A percentile compares a stretch with the other conserved stretches of the same genome.
Evolutionary conservation across 345 rosid genomes (phyloP).

Genomic region (Pistacia vera): DNA sequence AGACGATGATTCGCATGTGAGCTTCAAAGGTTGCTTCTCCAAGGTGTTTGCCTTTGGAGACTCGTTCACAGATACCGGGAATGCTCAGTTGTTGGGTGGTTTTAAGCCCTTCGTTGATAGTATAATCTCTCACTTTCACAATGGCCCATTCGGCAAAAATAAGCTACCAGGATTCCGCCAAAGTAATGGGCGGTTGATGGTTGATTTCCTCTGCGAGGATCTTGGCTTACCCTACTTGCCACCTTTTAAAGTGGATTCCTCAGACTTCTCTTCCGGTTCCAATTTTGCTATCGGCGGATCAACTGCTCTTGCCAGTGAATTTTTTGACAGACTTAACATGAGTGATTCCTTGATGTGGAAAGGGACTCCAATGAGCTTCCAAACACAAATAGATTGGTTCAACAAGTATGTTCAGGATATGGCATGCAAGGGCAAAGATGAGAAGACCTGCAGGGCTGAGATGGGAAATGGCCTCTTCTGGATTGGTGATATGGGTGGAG

Average conservation of each 20-base stretch:
- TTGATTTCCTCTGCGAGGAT: slow-evolving; percentile 40
- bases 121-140: background rate
- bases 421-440: slow-evolving; percentile 20
- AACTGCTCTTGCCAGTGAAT: slow-evolving; percentile 29
- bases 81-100: slow-evolving; percentile 30
- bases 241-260: slow-evolving; percentile 18
- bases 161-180: slow-evolving; percentile 5
- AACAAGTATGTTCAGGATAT: slow-evolving; percentile 1
- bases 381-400: slow-evolving; percentile 46
- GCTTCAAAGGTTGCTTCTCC: slow-evolving; percentile 15
- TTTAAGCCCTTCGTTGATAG: slow-evolving; percentile 21
- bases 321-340: slow-evolving; percentile 6
- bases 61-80: slow-evolving; percentile 50
- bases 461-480: slow-evolving; percentile 33
- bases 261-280: slow-evolving; percentile 27
- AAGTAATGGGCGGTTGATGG: slow-evolving; percentile 36
- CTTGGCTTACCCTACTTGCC: slow-evolving; percentile 35
- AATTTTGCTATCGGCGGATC: slow-evolving; percentile 51
- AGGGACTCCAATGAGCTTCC: slow-evolving; percentile 25
- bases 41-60: slow-evolving; percentile 53
- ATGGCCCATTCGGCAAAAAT: background rate
- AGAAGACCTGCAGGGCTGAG: slow-evolving; percentile 12
- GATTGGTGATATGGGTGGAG: slow-evolving; percentile 47
- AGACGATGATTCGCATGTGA: background rate
- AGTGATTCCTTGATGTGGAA: slow-evolving; percentile 26